Percentiles rank a stretch among this genome's conserved stretches.
phyloP scores from a whole-genome alignment of 768 basidiomycete species.

The Termitomyces sp. region DNA sequence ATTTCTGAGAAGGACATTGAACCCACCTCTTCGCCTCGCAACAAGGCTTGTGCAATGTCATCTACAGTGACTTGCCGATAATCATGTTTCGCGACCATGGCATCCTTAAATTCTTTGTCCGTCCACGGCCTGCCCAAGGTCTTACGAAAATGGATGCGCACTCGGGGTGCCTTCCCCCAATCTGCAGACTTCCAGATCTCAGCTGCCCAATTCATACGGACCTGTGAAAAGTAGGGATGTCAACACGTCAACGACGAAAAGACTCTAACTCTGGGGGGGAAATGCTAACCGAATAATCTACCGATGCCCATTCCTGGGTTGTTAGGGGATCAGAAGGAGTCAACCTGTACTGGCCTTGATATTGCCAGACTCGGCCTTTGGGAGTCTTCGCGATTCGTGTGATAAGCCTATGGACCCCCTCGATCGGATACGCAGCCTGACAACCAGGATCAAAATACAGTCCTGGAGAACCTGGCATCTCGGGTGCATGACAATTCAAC shows the following conservation, averaged over 20 bases:
- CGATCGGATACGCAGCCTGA: not conserved
- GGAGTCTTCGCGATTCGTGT: slow-evolving; percentile 25
- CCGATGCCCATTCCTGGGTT: slow-evolving; percentile 19
- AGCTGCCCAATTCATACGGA: slow-evolving; percentile 20
- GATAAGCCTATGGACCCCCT: slow-evolving; percentile 10
- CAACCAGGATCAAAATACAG: not conserved
- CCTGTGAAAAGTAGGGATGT: not conserved
- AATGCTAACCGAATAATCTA: not conserved
- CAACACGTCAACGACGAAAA: not conserved
- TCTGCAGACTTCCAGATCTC: slow-evolving; percentile 17
- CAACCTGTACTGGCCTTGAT: slow-evolving; percentile 30
- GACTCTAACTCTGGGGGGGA: not conserved
- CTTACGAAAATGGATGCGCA: slow-evolving; percentile 26
- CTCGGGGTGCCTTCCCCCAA: slow-evolving; percentile 24
- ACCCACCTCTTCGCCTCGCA: slow-evolving; percentile 28
- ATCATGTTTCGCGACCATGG: not conserved
- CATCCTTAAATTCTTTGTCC: slow-evolving; percentile 17
- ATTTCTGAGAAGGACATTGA: not conserved
- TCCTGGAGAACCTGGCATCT: slow-evolving; percentile 3
- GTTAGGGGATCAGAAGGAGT: slow-evolving; percentile 35
- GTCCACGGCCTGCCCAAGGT: slow-evolving; percentile 23
- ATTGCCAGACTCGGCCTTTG: slow-evolving; percentile 25
- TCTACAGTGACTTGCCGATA: slow-evolving; percentile 17
- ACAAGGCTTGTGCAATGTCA: slow-evolving; percentile 25
- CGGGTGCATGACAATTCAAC: slow-evolving; percentile 2